Evolutionary conservation across 805 yeast species (phyloP).

Genomic region (Schwanniomyces polymorphus): DNA sequence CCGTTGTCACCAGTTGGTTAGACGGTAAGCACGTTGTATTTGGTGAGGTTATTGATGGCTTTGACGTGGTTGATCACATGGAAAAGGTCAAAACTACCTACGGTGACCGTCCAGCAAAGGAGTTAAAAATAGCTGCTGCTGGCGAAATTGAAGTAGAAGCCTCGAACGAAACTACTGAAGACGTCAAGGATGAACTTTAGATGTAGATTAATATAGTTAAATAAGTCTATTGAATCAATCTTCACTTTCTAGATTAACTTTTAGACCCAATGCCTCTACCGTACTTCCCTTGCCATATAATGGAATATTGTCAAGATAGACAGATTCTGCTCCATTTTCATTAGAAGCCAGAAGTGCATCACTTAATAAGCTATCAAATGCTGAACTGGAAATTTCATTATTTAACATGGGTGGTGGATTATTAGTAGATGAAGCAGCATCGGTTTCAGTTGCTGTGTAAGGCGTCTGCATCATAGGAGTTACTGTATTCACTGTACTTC

Average conservation of each 20-base stretch:
- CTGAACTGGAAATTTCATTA: constrained; percentile 25
- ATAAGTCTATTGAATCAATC: neutral
- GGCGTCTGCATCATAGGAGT: constrained; percentile 16
- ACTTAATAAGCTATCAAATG: constrained; percentile 31
- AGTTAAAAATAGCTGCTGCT: constrained; percentile 62
- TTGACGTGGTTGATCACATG: constrained; percentile 75
- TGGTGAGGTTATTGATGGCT: constrained; percentile 89
- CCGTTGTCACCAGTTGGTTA: constrained; percentile 88
- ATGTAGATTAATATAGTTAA: neutral
- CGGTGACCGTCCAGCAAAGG: constrained; percentile 71
- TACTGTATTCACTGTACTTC: constrained; percentile 8
- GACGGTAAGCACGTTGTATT: constrained; percentile 95
- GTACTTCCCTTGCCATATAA: constrained; percentile 40
- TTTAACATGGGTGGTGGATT: neutral
- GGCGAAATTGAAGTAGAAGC: constrained; percentile 60
- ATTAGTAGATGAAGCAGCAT: constrained; percentile 1
- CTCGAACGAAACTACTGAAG: neutral
- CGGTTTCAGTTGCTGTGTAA: constrained; percentile 8
- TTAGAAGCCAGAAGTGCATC: constrained; percentile 18
- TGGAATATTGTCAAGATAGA: constrained; percentile 39
- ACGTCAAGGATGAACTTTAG: constrained; percentile 29
- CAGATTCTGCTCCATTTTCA: constrained; percentile 11
- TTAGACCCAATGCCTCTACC: constrained; percentile 34
- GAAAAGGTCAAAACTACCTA: constrained; percentile 65
- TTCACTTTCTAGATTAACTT: constrained; percentile 17